Evolutionary conservation across 1,284 basidiomycete species (phyloP).

Genomic region (Ganoderma sinense): DNA sequence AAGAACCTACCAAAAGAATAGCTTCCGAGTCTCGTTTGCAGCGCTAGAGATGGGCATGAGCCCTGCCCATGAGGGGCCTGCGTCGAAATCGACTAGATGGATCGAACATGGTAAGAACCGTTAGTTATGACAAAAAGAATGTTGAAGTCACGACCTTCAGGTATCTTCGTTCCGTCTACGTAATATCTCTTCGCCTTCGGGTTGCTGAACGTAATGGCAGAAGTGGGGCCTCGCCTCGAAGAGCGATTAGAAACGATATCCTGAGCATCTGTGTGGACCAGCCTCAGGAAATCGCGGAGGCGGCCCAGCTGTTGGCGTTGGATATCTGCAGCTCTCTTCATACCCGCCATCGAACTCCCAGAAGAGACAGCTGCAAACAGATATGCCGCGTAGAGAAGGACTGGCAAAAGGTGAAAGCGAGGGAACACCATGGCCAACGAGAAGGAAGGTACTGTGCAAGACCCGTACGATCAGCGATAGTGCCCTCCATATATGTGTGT

Average conservation of each 20-base stretch:
- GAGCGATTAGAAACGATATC: neutral
- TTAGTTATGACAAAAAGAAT: too few species aligned
- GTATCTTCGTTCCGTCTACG: neutral
- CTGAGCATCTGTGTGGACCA: too few species aligned
- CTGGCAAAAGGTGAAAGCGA: neutral
- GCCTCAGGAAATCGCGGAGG: slow-evolving; percentile 53
- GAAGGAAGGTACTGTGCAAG: neutral
- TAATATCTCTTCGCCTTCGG: neutral
- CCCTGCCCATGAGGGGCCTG: slow-evolving; percentile 49
- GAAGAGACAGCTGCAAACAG: slow-evolving; percentile 14
- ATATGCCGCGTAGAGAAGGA: neutral
- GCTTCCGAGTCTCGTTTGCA: slow-evolving; percentile 46
- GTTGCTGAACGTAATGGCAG: neutral
- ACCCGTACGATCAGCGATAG: neutral
- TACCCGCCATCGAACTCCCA: slow-evolving; percentile 41
- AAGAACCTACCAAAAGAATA: slow-evolving; percentile 53
- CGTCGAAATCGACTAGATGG: slow-evolving; percentile 28
- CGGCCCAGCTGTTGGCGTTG: slow-evolving; percentile 56
- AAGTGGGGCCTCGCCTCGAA: neutral
- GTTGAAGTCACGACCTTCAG: neutral
- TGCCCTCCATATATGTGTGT: neutral
- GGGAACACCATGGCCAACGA: neutral
- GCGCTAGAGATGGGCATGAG: slow-evolving; percentile 47
- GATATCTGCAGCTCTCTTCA: slow-evolving; percentile 52
- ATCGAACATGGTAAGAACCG: neutral